Base-by-base conservation (phyloP, 108 stramenopile genomes). In the Pseudonitzschia pungens region DNA sequence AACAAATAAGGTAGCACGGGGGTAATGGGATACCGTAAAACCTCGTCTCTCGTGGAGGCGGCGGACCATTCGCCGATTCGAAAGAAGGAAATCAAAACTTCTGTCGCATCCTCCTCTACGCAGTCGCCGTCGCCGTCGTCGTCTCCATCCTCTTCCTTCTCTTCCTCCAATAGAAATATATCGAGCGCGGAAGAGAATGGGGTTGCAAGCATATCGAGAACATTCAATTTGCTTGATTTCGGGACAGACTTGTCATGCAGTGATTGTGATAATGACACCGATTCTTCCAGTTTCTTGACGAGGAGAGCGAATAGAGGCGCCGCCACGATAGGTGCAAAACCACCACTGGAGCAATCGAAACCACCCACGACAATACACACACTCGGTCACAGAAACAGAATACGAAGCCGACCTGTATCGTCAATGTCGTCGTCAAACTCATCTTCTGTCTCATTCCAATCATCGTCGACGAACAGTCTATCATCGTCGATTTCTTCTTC, bases 381-480 rank as follows among this genome's bases (percentile, higher is more conserved):
- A 48, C 2, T 48, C 9, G 45, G 18, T 11, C 18, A 11, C 3
- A 48, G 45, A 48, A 48, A 18, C 45, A 48, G 45, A 48, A 18
- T 48, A 1, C 5, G 45, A 48, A 48, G 45, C 18, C 14, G 45
- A 28, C 57, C 3, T 24, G 57, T 24, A 8, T 32, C 31, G 2
- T 5, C 15, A 1, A 10, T 32, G 2, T 58, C 22, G 29, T 58
- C 31, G 57, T 58, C 57, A 1, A 1, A 5, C 1, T 58, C 57
- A 31, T 58, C 57, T 16, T 58, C 21, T 4, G 4, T 32, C 8
- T 58, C 31, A 21, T 58, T 21, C 22, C 2, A 58, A 31, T 58
- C 57, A 31, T 58, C 57, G 20, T 58, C 21, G 57, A 58, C 22
- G 57, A 32, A 32, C 57, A 58, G 57, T 58, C 57, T 12, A 58